Conservation (phyloP, 305 asterid genomes). For the Fraxinus nigra region DNA sequence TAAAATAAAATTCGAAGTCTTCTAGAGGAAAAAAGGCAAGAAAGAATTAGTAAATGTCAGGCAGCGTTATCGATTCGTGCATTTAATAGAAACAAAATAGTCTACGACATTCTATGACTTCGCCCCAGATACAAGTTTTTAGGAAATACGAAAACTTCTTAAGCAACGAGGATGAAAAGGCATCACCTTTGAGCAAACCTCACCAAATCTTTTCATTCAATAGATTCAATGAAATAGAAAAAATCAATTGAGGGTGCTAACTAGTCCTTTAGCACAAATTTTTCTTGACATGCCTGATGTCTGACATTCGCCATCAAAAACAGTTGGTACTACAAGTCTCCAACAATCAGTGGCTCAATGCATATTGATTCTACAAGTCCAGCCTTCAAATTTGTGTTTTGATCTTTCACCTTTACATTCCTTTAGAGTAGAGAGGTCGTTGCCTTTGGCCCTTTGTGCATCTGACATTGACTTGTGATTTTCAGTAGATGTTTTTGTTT, state of each 20-base stretch:
- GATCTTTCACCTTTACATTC: too few species aligned
- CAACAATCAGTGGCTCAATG: too few species aligned
- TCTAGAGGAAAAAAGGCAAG: not conserved
- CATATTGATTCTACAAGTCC: too few species aligned
- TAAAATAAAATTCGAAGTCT: not conserved
- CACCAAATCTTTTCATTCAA: not conserved
- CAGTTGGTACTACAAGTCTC: not conserved
- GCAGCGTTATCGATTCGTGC: not conserved
- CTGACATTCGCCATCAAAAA: not conserved
- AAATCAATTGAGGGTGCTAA: constrained; percentile 12
- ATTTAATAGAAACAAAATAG: not conserved
- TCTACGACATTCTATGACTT: not conserved
- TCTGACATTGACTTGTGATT: not conserved
- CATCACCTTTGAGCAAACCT: not conserved
- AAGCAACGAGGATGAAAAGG: not conserved
- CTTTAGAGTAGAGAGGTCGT: constrained; percentile 66
- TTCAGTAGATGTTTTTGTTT: not conserved
- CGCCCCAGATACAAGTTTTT: not conserved
- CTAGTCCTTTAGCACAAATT: not conserved
- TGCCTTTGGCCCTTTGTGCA: not conserved
- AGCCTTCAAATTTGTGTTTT: too few species aligned
- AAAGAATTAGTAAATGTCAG: not conserved
- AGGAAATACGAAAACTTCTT: not conserved
- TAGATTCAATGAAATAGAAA: constrained; percentile 5
- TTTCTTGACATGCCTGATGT: not conserved